Base-by-base conservation (phyloP, 108 stramenopile genomes). In the Cyclotella sp. region DNA sequence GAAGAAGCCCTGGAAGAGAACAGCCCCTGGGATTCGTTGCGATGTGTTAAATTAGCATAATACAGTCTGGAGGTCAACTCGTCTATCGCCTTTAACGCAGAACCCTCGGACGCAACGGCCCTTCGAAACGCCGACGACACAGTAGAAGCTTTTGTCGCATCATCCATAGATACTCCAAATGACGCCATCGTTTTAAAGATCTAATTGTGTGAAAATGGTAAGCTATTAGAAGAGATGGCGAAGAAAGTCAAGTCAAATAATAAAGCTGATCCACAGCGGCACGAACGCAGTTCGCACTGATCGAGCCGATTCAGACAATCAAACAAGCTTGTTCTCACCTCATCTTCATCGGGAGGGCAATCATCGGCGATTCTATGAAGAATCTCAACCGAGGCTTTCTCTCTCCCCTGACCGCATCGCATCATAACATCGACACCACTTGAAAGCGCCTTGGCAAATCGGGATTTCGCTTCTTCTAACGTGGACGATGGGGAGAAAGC, bases 161-260 rank as follows among this genome's bases (percentile, higher is more conserved):
- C 90, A 3, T 89, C 83, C 61, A 89, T 63, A 41, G 88, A 85
- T 26, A 91, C 29, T 21, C 77, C 79, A 29, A 77, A 63, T 21
- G 63, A 60, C 63, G 71, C 72, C 90, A 91, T 89, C 19, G 77
- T 68, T 53, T 87, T 77, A 66, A 91, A 89, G 28, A 91, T 71
- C 90, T 91, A 69, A 40, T 24, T 57, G 12, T 12, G 1, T 57
- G 55, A 66, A 11, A 49, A 16, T 29, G 34, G 16, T 30, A 60
- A 29, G 3, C 40, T n/a, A 60, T n/a, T 54, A 14, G 47, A 16
- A 34, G 30, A 13, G 49, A 60, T 40, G 46, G 43, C n/a, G 21
- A 62, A 30, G 34, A 21, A 13, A 24, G 22, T 24, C 22, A 26
- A 55, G 8, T 55, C 24, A 55, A 49, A 49, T n/a, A 49, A 7